Conservation (phyloP, 148 eudicot genomes). For the Rhododendron ovatum region DNA sequence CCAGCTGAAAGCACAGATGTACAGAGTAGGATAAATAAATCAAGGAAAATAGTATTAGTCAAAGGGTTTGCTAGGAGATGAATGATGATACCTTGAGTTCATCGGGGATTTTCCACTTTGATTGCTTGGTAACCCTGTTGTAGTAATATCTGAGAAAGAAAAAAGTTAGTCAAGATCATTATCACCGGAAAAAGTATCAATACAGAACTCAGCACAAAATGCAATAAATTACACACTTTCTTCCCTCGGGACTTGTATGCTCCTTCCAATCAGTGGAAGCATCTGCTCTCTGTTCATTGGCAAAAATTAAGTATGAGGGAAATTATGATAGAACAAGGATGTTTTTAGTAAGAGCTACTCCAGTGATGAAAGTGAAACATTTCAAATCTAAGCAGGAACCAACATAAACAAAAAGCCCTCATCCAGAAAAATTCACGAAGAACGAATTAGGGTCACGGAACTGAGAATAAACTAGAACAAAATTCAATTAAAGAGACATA, state of each 20-base stretch:
- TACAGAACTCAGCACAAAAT: conserved; percentile 4
- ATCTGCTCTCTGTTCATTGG: conserved; percentile 76
- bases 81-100: conserved; percentile 63
- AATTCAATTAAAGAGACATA: background rate
- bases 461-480: conserved; percentile 1
- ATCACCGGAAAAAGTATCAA: background rate
- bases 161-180: conserved; percentile 7
- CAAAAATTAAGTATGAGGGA: conserved; percentile 18
- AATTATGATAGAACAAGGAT: conserved; percentile 4
- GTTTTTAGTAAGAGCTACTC: background rate
- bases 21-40: conserved; percentile 9
- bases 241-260: conserved; percentile 65
- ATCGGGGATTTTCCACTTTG: conserved; percentile 89
- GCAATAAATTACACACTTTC: conserved; percentile 46
- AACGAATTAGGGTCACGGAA: background rate
- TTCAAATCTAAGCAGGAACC: background rate
- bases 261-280: conserved; percentile 97
- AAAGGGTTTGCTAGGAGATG: background rate
- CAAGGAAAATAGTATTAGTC: background rate
- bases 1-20: conserved; percentile 46
- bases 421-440: background rate
- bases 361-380: background rate
- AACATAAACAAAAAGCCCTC: background rate
- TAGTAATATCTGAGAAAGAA: conserved; percentile 64
- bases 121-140: conserved; percentile 74